Evolutionary conservation across 768 basidiomycete species (phyloP).

Genomic region (Termitomyces sp.): DNA sequence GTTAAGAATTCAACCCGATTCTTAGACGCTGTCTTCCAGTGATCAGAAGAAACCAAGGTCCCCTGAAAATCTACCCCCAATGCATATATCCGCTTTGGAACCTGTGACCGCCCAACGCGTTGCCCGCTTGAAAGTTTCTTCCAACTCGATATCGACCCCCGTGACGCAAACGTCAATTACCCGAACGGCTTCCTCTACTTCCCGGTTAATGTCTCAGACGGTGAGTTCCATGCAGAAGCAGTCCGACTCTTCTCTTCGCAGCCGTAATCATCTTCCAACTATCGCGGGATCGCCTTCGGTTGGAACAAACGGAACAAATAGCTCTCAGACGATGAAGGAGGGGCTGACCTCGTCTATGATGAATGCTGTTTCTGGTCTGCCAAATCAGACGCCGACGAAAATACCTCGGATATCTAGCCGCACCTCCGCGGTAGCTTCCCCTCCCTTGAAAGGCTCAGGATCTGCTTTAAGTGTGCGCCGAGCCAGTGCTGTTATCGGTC

Average conservation of each 20-base stretch:
- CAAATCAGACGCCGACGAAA: constrained; percentile 88
- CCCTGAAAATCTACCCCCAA: constrained; percentile 75
- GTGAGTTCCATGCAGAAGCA: constrained; percentile 85
- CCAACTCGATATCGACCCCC: constrained; percentile 41
- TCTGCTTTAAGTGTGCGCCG: constrained; percentile 52
- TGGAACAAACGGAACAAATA: constrained; percentile 49
- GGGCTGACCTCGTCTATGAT: constrained; percentile 42
- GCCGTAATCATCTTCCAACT: constrained; percentile 75
- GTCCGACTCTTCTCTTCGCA: constrained; percentile 76
- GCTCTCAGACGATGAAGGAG: constrained; percentile 47
- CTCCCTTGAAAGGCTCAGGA: constrained; percentile 54
- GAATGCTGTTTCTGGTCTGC: constrained; percentile 45
- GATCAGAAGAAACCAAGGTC: constrained; percentile 74
- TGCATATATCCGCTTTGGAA: constrained; percentile 85
- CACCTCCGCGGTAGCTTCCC: constrained; percentile 70
- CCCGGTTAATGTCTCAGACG: constrained; percentile 74
- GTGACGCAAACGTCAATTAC: constrained; percentile 28
- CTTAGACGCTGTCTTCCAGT: constrained; percentile 76
- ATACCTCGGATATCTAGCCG: constrained; percentile 90
- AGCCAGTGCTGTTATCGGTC: constrained; percentile 64
- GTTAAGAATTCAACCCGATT: constrained; percentile 6
- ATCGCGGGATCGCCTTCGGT: constrained; percentile 94
- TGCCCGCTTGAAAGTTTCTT: constrained; percentile 66
- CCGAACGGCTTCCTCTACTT: constrained; percentile 39
- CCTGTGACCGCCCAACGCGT: constrained; percentile 80